phyloP scores from a whole-genome alignment of 2,329 filamentous ascomycete species.

The Seiridium cupressi region DNA sequence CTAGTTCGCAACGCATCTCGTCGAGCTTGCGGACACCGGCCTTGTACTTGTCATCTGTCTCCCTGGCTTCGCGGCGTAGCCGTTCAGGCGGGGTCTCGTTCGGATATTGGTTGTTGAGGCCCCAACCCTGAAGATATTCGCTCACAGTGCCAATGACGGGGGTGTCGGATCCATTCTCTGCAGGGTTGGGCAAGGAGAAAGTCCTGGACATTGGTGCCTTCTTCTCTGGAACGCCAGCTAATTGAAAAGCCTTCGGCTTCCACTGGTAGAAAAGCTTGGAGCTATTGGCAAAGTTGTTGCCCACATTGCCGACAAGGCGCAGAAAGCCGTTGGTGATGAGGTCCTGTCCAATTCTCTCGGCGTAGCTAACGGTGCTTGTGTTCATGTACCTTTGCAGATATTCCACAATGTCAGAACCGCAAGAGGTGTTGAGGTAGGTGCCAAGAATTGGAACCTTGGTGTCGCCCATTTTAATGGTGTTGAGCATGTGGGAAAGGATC shows the following conservation, averaged over 20 bases:
- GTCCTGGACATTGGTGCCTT: slow-evolving; percentile 70
- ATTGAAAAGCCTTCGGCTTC: slow-evolving; percentile 86
- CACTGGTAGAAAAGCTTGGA: slow-evolving; percentile 98
- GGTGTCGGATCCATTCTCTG: slow-evolving; percentile 64
- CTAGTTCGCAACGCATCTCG: slow-evolving; percentile 86
- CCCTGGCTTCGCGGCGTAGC: slow-evolving; percentile 81
- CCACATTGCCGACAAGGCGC: slow-evolving; percentile 88
- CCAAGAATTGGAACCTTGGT: slow-evolving; percentile 94
- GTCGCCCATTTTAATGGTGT: slow-evolving; percentile 82
- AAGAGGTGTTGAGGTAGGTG: slow-evolving; percentile 89
- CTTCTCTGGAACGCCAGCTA: slow-evolving; percentile 86
- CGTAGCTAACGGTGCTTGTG: slow-evolving; percentile 81
- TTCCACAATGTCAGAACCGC: slow-evolving; percentile 89
- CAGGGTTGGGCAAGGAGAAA: slow-evolving; percentile 65
- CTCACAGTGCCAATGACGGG: slow-evolving; percentile 79
- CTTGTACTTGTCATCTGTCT: slow-evolving; percentile 94
- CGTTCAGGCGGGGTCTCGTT: slow-evolving; percentile 89
- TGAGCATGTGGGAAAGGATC: slow-evolving; percentile 81
- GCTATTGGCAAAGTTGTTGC: slow-evolving; percentile 94
- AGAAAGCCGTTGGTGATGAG: slow-evolving; percentile 83
- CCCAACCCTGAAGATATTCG: slow-evolving; percentile 91
- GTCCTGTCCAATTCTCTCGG: slow-evolving; percentile 93
- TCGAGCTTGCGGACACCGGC: slow-evolving; percentile 81
- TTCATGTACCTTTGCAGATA: slow-evolving; percentile 89
- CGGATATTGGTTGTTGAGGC: slow-evolving; percentile 84